phyloP scores from a whole-genome alignment of 768 basidiomycete genomes.

The Lactarius psammicola region DNA sequence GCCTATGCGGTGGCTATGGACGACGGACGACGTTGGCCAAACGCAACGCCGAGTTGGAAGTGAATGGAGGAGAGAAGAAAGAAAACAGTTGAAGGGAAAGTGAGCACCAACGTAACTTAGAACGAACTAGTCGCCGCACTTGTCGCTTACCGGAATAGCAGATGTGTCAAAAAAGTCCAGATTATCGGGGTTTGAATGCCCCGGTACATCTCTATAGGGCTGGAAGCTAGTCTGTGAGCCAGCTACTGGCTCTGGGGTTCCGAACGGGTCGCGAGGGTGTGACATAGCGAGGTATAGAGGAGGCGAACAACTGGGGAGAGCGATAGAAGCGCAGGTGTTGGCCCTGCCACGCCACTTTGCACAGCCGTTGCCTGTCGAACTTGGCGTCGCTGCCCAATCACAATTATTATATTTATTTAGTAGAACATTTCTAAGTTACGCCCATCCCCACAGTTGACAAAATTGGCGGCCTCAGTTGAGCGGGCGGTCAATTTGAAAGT shows the following conservation, averaged over 20 bases:
- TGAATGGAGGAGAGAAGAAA: neutral
- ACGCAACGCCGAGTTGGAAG: constrained; percentile 6
- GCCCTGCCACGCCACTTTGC: neutral
- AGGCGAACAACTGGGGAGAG: neutral
- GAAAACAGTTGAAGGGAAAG: neutral
- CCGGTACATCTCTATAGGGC: neutral
- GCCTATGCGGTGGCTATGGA: constrained; percentile 13
- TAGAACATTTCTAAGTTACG: neutral
- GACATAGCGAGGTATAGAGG: neutral
- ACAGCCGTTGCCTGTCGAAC: neutral
- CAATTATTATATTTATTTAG: neutral
- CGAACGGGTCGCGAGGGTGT: constrained; percentile 17
- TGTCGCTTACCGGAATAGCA: constrained; percentile 14
- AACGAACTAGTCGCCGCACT: neutral
- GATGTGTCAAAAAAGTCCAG: constrained; percentile 16
- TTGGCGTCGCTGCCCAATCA: neutral
- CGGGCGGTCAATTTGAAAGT: neutral
- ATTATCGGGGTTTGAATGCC: neutral
- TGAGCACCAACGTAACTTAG: neutral
- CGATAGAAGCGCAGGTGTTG: neutral
- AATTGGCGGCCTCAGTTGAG: neutral
- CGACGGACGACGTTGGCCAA: constrained; percentile 7
- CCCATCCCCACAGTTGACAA: neutral
- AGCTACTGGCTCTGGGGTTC: constrained; percentile 13
- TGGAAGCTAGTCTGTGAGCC: neutral